These are phyloP conservation scores for Hansenula anomala DNA, from an alignment of 1,139 yeast genomes.

Conservation along the genomic window DNA sequence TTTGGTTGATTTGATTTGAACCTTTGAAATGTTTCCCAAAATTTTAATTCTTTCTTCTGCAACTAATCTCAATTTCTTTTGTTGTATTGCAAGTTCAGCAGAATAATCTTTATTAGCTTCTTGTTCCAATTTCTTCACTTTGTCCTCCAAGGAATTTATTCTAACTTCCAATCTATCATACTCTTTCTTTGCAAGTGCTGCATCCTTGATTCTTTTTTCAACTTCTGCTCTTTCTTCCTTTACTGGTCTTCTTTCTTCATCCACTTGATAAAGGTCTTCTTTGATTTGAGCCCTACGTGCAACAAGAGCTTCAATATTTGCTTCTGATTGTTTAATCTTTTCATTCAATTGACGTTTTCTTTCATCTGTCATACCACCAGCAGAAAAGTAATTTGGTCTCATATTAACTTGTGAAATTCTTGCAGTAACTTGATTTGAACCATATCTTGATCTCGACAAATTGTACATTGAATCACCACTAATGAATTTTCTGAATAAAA, in stretches of 20 bases:
- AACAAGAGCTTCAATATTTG: too few relatives aligned
- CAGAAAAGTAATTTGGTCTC: conserved; percentile 32
- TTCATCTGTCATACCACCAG: conserved; percentile 40
- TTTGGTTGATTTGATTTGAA: conserved; percentile 12
- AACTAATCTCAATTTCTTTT: conserved; percentile 17
- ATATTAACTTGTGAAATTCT: conserved; percentile 13
- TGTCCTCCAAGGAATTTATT: conserved; percentile 25
- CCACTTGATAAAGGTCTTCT: too few relatives aligned
- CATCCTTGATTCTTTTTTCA: conserved; percentile 15
- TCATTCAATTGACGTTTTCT: conserved; percentile 17
- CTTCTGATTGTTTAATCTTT: conserved; percentile 20
- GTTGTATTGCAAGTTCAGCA: conserved; percentile 10
- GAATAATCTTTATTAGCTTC: conserved; percentile 15
- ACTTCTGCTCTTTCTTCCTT: conserved; percentile 13
- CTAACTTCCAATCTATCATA: conserved; percentile 17
- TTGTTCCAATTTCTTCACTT: conserved; percentile 22
- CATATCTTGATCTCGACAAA: conserved; percentile 53
- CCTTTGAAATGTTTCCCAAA: conserved; percentile 22
- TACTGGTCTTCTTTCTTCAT: conserved; percentile 16
- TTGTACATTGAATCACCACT: conserved; percentile 53
- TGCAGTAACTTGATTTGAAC: conserved; percentile 44
- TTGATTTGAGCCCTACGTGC: too few relatives aligned
- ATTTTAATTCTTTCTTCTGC: conserved; percentile 16
- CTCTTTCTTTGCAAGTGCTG: conserved; percentile 15
- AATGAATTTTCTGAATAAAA: conserved; percentile 51